Base-by-base conservation (phyloP, 140 eudicot species). In the Senecio squalidus region DNA sequence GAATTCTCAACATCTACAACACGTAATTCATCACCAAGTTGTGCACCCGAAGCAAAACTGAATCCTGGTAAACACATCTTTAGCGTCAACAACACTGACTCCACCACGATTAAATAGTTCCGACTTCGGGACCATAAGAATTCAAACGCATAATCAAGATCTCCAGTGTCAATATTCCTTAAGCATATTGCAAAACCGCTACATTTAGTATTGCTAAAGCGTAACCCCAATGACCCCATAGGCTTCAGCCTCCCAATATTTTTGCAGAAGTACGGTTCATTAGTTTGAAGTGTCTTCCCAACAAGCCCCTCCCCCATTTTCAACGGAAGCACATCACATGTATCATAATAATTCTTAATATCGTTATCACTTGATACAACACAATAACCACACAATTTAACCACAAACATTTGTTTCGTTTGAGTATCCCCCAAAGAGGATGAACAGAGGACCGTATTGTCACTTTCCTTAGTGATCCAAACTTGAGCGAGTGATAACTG, bases 81-180 rank as follows among this genome's bases (percentile, higher is more conserved):
- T 36, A 65, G 47, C 18, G 18, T 25, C 20, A 26, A 38, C 21
- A 65, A 17, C 39, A 51, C 13, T 9, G 16, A 7, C 50, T 46
- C 66, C 27, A 68, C 9, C 13, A 55, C n/a, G 29, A 46, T 46
- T 22, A 1, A 2, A 18, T 27, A 3, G 33, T 41, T 23, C 26
- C 26, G 14, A 29, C 2, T 1, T 3, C 3, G 0, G 2, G 0
- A 0, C 66, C 73, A 57, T 3, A 56, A 0, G 66, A 56, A 54
- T 43, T 66, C 72, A 18, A 66, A 66, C 2, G 15, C 64, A 22
- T 55, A 66, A 20, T n/a, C 0, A 38, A 41, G 4, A 55, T 55
- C 72, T 28, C 56, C 11, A 0, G 57, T 66, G 31, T n/a, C 33
- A 11, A 3, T 43, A 47, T 36, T 28, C 64, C 38, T 55, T 56